These are phyloP conservation scores for Trichomonas gallinae DNA, from an alignment of 208 protist species.

Conservation along the genomic window DNA sequence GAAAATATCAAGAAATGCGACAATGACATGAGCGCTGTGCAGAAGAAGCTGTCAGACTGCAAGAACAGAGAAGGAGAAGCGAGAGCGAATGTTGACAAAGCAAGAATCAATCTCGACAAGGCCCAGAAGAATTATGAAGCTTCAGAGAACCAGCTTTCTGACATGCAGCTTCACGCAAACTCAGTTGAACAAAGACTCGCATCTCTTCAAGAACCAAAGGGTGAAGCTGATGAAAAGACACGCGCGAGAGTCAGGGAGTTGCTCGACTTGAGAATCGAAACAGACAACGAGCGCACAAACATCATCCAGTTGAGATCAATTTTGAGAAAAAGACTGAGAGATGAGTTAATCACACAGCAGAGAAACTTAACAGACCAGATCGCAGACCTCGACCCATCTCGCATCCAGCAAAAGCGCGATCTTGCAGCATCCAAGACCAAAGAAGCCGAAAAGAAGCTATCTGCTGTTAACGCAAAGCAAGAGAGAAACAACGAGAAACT, in stretches of 20 bases:
- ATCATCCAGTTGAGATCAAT: not conserved
- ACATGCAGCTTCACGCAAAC: not conserved
- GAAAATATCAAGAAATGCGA: not conserved
- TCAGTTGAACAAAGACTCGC: not conserved
- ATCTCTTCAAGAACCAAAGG: not conserved
- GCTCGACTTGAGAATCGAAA: not conserved
- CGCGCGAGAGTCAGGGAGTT: not conserved
- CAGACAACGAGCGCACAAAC: not conserved
- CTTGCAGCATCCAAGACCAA: no score
- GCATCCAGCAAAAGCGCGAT: not conserved
- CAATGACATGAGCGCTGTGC: not conserved
- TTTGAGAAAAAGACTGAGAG: not conserved
- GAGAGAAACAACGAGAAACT: not conserved
- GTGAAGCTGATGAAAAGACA: not conserved
- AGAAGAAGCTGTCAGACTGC: not conserved
- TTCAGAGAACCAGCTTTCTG: not conserved
- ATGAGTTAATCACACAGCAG: not conserved
- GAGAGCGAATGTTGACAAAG: not conserved
- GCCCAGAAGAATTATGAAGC: not conserved
- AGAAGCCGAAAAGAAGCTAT: not conserved
- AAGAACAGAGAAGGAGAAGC: not conserved
- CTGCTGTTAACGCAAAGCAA: not conserved
- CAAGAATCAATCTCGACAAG: not conserved
- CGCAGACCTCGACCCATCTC: not conserved
- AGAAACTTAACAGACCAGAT: not conserved